These are phyloP conservation scores for Lasiodiplodia gonubiensis DNA, from an alignment of 2,329 filamentous ascomycete genomes.

Conservation along the genomic window DNA sequence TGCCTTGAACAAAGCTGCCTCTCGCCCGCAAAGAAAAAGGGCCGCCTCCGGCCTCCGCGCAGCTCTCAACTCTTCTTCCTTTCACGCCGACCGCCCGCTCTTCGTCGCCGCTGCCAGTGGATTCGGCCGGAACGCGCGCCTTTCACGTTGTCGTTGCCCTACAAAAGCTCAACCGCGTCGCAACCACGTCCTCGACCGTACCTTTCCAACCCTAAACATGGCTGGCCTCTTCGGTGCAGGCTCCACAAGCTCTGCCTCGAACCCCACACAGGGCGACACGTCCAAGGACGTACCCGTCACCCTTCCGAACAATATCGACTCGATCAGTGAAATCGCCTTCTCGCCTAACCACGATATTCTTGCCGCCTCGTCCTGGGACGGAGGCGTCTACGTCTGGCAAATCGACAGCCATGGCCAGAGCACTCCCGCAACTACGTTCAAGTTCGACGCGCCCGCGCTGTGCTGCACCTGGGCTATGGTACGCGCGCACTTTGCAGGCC, in stretches of 20 bases:
- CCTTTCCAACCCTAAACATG: conserved; percentile 54
- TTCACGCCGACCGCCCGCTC: not conserved
- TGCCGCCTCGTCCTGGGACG: conserved; percentile 94
- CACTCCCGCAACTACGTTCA: conserved; percentile 83
- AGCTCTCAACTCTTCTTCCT: not conserved
- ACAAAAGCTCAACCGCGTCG: conserved; percentile 28
- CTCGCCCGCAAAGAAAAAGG: conserved; percentile 13
- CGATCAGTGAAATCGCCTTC: conserved; percentile 86
- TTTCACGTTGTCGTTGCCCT: conserved; percentile 28
- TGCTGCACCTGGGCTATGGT: conserved; percentile 89
- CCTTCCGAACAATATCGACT: conserved; percentile 75
- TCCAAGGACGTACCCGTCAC: conserved; percentile 84
- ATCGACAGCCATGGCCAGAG: conserved; percentile 78
- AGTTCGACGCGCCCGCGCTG: conserved; percentile 84
- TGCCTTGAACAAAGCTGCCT: conserved; percentile 22
- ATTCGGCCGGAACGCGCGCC: conserved; percentile 4
- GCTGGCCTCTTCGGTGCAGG: conserved; percentile 62
- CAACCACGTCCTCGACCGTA: conserved; percentile 33
- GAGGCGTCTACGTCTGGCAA: conserved; percentile 96
- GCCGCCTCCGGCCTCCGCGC: conserved; percentile 7
- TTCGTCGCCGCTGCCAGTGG: not conserved
- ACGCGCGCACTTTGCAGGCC: conserved; percentile 41
- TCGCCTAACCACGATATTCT: conserved; percentile 79
- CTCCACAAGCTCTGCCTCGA: conserved; percentile 58
- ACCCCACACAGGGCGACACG: conserved; percentile 85